These are phyloP conservation scores for Fusarium goolgardi DNA, from an alignment of 2,329 filamentous ascomycete species.

Conservation along the genomic window DNA sequence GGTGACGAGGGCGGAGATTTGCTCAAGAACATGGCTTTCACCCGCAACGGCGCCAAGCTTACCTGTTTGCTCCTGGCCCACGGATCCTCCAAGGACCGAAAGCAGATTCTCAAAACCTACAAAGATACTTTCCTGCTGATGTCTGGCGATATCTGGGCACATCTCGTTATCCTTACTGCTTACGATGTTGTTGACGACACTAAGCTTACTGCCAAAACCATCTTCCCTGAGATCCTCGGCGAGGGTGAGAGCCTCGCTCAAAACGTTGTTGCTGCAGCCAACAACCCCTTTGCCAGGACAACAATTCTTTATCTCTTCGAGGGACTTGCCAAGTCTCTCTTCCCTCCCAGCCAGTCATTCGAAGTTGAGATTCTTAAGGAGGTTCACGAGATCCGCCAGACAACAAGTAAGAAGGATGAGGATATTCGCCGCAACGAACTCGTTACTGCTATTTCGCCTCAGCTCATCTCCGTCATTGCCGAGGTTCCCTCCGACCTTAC, in stretches of 20 bases:
- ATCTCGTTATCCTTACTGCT: conserved; percentile 83
- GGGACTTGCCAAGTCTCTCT: conserved; percentile 69
- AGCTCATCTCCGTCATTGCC: conserved; percentile 79
- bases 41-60: conserved; percentile 84
- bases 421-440: conserved; percentile 81
- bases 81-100: conserved; percentile 91
- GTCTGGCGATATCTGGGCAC: conserved; percentile 81
- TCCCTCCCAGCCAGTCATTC: conserved; percentile 69
- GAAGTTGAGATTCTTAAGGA: conserved; percentile 80
- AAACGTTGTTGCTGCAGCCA: conserved; percentile 72
- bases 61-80: conserved; percentile 85
- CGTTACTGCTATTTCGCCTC: conserved; percentile 76
- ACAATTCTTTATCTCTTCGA: conserved; percentile 86
- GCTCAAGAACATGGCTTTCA: conserved; percentile 96
- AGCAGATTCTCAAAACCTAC: conserved; percentile 86
- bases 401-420: conserved; percentile 93
- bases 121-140: conserved; percentile 90
- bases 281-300: conserved; percentile 72
- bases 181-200: conserved; percentile 97
- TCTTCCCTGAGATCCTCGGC: conserved; percentile 87
- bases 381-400: conserved; percentile 80
- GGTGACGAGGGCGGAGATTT: conserved; percentile 91
- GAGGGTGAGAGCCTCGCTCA: conserved; percentile 73
- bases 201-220: conserved; percentile 83
- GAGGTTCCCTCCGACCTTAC: conserved; percentile 75